Percentiles rank a stretch among this genome's conserved stretches.
Evolutionary conservation across 768 basidiomycete genomes (phyloP).

Genomic region (Termitomyces sp.): DNA sequence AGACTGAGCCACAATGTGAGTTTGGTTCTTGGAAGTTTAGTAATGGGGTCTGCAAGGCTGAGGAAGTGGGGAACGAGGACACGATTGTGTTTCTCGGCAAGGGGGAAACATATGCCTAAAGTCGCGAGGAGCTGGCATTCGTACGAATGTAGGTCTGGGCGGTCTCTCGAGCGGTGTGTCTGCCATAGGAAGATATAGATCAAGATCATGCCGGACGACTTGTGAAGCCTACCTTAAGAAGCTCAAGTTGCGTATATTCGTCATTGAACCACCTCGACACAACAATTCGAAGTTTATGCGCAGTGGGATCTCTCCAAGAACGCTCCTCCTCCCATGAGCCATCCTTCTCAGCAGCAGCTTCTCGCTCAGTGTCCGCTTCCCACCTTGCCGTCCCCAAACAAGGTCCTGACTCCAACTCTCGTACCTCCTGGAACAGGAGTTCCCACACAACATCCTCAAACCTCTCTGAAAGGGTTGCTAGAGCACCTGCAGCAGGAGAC

Average conservation of each 20-base stretch:
- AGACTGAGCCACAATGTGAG: conserved; percentile 76
- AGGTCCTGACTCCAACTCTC: conserved; percentile 18
- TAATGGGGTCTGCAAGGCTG: conserved; percentile 32
- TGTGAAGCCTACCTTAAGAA: conserved; percentile 25
- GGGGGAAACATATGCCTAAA: conserved; percentile 58
- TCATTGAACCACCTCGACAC: conserved; percentile 45
- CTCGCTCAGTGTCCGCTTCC: conserved; percentile 4
- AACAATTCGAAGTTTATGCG: conserved; percentile 50
- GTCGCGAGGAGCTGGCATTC: conserved; percentile 74
- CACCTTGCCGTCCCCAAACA: conserved; percentile 3
- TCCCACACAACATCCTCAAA: conserved; percentile 73
- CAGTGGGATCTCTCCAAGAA: conserved; percentile 74
- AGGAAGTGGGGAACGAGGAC: conserved; percentile 87
- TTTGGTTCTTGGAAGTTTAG: conserved; percentile 51
- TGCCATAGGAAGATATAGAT: conserved; percentile 13
- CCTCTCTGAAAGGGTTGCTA: conserved; percentile 46
- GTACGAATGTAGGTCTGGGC: conserved; percentile 73
- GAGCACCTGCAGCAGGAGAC: conserved; percentile 69
- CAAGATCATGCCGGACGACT: neutral
- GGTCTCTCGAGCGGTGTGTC: conserved; percentile 33
- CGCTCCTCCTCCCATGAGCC: conserved; percentile 65
- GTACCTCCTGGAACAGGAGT: conserved; percentile 42
- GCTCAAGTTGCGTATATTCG: conserved; percentile 19
- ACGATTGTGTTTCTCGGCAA: conserved; percentile 85
- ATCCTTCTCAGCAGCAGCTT: conserved; percentile 16